phyloP scores from a whole-genome alignment of 192 early-diverging fungal species.

The Umbelopsis ramanniana region DNA sequence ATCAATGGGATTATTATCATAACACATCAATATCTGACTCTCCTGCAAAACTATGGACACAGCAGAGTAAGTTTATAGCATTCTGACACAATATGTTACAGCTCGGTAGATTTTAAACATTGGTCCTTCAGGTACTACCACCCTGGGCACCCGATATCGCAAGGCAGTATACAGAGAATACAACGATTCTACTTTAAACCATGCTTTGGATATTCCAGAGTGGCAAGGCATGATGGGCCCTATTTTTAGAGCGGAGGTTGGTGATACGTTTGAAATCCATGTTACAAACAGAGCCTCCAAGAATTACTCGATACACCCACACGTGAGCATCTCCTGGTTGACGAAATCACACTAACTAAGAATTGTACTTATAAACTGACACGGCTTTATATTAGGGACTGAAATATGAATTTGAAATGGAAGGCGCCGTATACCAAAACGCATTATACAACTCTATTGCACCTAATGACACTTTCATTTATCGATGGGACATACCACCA shows the following conservation, averaged over 20 bases:
- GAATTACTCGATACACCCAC: slow-evolving; percentile 41
- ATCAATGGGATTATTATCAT: slow-evolving; percentile 8
- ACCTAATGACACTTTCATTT: slow-evolving; percentile 25
- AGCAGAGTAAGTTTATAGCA: background rate
- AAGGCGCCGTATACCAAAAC: slow-evolving; percentile 40
- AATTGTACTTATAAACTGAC: background rate
- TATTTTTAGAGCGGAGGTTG: slow-evolving; percentile 39
- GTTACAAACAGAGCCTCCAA: slow-evolving; percentile 31
- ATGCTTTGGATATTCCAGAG: background rate
- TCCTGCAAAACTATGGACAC: slow-evolving; percentile 17
- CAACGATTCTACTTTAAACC: slow-evolving; percentile 19
- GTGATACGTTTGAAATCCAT: slow-evolving; percentile 36
- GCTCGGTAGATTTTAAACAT: background rate
- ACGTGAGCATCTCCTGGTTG: slow-evolving; percentile 24
- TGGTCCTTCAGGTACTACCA: slow-evolving; percentile 14
- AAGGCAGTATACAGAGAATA: slow-evolving; percentile 39
- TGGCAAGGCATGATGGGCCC: slow-evolving; percentile 45
- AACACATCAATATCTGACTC: slow-evolving; percentile 17
- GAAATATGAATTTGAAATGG: slow-evolving; percentile 43
- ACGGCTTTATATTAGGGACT: slow-evolving; percentile 37
- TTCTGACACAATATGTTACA: background rate
- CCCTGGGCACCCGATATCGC: slow-evolving; percentile 32
- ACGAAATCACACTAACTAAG: background rate
- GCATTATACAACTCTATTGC: slow-evolving; percentile 14
- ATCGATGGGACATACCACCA: slow-evolving; percentile 32